Evolutionary conservation across 345 rosid genomes (phyloP).

Genomic region (Orychophragmus violaceus): DNA sequence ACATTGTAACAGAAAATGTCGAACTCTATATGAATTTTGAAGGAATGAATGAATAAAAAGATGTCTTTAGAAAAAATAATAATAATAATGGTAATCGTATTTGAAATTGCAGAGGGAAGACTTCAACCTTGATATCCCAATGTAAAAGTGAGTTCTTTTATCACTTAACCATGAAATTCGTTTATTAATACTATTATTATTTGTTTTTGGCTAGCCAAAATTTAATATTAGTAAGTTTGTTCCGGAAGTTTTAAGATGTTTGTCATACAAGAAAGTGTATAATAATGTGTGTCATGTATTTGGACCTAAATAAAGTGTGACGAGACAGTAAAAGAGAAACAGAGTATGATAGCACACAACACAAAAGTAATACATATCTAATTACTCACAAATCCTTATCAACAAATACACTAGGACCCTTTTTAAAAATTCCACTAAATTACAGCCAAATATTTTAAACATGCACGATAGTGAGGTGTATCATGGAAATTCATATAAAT

Average conservation of each 20-base stretch:
- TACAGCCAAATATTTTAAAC: constrained; percentile 24
- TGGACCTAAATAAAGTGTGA: background rate
- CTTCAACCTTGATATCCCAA: background rate
- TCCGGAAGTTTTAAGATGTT: background rate
- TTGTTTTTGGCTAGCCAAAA: background rate
- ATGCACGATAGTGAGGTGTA: constrained; percentile 20
- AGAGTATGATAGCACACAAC: constrained; percentile 20
- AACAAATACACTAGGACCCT: constrained; percentile 21
- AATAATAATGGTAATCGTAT: no score
- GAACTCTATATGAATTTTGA: no score
- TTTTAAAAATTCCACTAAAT: constrained; percentile 16
- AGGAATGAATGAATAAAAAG: no score
- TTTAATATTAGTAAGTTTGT: background rate
- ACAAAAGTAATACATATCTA: constrained; percentile 21
- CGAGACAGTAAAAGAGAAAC: constrained; percentile 15
- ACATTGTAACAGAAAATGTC: no score
- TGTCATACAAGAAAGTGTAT: background rate
- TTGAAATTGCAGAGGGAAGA: background rate
- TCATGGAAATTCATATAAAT: constrained; percentile 19
- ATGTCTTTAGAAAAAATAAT: no score
- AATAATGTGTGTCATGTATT: background rate
- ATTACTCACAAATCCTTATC: constrained; percentile 22
- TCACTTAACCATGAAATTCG: background rate
- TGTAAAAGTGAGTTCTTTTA: background rate
- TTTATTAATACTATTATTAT: background rate